Base-by-base conservation (phyloP, 1,139 yeast species). In the Protomyces inundatus region DNA sequence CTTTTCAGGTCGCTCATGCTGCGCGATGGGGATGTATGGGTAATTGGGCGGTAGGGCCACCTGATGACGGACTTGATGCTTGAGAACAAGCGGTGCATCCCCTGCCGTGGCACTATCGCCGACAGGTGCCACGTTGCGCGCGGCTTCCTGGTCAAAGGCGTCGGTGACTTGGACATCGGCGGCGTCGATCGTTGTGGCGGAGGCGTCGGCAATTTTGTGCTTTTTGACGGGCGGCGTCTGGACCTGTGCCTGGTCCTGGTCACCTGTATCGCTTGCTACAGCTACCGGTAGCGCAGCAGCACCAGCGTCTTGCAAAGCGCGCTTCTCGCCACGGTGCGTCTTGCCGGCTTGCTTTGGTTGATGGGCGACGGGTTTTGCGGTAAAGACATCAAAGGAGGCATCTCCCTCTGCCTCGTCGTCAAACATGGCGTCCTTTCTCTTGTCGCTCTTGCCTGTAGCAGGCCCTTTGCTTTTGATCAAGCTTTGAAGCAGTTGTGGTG, bases 41-140 rank as follows among this genome's bases (percentile, higher is more conserved):
- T 85, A 93, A 66, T 87, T 87, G 4, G 96, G 95, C 0, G 98
- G 98, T 42, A 93, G 81, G 1, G 98, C 98, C 12, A 93, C 98
- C 75, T 93, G 98, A 77, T 93, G 98, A 75, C 98, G 86, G 64
- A 93, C 97, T 75, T 90, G 78, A 71, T 45, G 66, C 23, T 61
- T 59, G 55, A 64, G 37, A 16, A 54, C 64, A 4, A 64, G 79
- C 45, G 74, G 12, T 78, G 78, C 73, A 82, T 72, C 65, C 6
- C 65, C 42, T 12, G 55, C 54, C 12, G 55, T 64, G 45, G 64
- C 68, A 10, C 90, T 79, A 1, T 96, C 96, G 34, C 83, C 82
- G 0, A 95, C 86, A 0, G 88, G 90, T 10, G 84, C 85, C 35
- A 90, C 95, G 73, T 89, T 95, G 72, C 96, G 80, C 1, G 91